Percentiles rank a stretch among this genome's conserved stretches.
Evolutionary conservation across 2,329 filamentous ascomycete genomes (phyloP).

Genomic region (Alternaria ventricosa): DNA sequence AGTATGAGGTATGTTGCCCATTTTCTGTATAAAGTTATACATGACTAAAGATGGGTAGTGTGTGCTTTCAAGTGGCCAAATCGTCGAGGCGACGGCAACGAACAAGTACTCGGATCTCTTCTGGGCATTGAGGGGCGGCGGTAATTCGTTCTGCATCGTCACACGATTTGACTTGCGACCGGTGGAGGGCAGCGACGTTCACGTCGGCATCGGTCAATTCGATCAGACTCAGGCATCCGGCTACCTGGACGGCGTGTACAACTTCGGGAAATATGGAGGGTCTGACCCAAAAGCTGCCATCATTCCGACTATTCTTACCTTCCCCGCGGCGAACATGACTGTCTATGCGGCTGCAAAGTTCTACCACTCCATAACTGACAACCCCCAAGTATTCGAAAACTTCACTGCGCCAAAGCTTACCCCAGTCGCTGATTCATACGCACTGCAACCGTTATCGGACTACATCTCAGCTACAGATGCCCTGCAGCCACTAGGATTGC

Average conservation of each 20-base stretch:
- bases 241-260: conserved; percentile 30
- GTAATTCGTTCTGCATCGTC: conserved; percentile 32
- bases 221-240: conserved; percentile 13
- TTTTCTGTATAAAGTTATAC: neutral
- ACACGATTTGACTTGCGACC: conserved; percentile 25
- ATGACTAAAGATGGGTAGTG: conserved; percentile 15
- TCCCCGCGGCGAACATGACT: conserved; percentile 18
- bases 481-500: conserved; percentile 17
- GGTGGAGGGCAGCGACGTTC: conserved; percentile 12
- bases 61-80: conserved; percentile 33
- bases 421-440: conserved; percentile 21
- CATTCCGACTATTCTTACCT: conserved; percentile 24
- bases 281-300: conserved; percentile 28
- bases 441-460: conserved; percentile 17
- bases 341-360: conserved; percentile 26
- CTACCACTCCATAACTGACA: conserved; percentile 25
- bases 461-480: conserved; percentile 18
- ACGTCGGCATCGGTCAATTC: conserved; percentile 23
- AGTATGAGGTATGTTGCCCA: conserved; percentile 19
- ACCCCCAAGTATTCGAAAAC: conserved; percentile 22
- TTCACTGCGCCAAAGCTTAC: conserved; percentile 26
- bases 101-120: conserved; percentile 39
- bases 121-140: conserved; percentile 40
- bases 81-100: conserved; percentile 27
- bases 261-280: conserved; percentile 24